A percentile compares a stretch with the other conserved stretches of the same genome.
Evolutionary conservation across 257 asterid genomes (phyloP).

Genomic region (Osmanthus fragrans): DNA sequence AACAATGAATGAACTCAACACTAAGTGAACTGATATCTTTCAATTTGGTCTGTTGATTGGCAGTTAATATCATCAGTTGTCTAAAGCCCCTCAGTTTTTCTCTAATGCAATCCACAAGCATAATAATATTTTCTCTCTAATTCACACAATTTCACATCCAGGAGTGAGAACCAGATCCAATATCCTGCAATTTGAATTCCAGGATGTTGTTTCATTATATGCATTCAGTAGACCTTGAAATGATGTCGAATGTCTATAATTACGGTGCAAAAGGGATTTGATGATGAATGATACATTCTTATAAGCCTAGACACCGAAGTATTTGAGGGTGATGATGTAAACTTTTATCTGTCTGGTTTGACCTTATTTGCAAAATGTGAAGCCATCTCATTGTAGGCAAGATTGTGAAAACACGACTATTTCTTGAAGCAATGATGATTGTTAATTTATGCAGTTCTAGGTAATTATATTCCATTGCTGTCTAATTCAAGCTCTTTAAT

Average conservation of each 20-base stretch:
- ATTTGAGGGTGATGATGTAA: not conserved
- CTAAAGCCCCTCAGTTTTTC: not conserved
- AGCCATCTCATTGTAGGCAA: not conserved
- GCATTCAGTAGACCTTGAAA: not conserved
- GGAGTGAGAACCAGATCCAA: not conserved
- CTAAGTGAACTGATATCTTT: not conserved
- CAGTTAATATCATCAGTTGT: not conserved
- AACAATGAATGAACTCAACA: not conserved
- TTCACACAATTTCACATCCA: not conserved
- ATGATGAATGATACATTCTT: not conserved
- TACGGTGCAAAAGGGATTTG: not conserved
- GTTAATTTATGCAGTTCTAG: conserved; percentile 7
- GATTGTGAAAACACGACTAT: not conserved
- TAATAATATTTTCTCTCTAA: not conserved
- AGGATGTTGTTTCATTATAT: not conserved
- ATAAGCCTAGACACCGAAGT: not conserved
- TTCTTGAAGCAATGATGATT: conserved; percentile 10
- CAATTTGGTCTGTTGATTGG: not conserved
- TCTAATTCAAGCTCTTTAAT: conserved; percentile 6
- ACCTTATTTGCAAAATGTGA: not conserved
- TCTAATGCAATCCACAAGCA: not conserved
- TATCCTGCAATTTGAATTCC: not conserved
- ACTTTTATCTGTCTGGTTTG: not conserved
- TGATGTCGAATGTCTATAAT: conserved; percentile 7
- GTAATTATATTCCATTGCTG: not conserved